A percentile compares a stretch with the other conserved stretches of the same genome.
These are phyloP conservation scores for Pseudozyma pruni DNA, from an alignment of 1,284 basidiomycete species.

Conservation along the genomic window DNA sequence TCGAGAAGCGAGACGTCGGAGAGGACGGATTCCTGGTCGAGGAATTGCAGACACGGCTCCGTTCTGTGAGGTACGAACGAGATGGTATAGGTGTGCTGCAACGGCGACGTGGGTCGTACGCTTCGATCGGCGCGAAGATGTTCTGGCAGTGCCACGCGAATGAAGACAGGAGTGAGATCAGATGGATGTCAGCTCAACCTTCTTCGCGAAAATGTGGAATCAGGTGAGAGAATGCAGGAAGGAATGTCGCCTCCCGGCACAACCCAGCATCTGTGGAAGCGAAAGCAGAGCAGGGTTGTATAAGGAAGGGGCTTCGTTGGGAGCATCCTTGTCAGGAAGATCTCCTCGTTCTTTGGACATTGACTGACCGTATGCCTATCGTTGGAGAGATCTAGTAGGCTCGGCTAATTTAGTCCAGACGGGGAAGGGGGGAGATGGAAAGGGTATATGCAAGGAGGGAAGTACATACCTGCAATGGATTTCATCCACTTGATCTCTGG, in stretches of 20 bases:
- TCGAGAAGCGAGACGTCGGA: constrained; percentile 69
- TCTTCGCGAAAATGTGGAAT: neutral
- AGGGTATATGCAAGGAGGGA: neutral
- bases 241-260: constrained; percentile 53
- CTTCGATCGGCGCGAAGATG: constrained; percentile 74
- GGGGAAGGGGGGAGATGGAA: neutral
- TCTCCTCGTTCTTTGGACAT: constrained; percentile 58
- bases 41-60: constrained; percentile 73
- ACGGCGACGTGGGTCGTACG: constrained; percentile 41
- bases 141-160: constrained; percentile 71
- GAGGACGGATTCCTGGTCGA: constrained; percentile 44
- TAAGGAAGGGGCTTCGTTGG: constrained; percentile 52
- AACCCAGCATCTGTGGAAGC: constrained; percentile 45
- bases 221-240: neutral
- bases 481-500: constrained; percentile 86
- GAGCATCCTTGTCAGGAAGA: constrained; percentile 56
- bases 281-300: constrained; percentile 47
- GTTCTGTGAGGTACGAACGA: constrained; percentile 88
- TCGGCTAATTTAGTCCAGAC: constrained; percentile 56
- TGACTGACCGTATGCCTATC: constrained; percentile 58
- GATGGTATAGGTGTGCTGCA: constrained; percentile 84
- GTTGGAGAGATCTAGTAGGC: constrained; percentile 48
- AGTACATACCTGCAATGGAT: constrained; percentile 83
- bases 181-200: constrained; percentile 6
- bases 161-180: neutral